Conservation (phyloP, 2,329 filamentous ascomycete genomes). For the Dissoconium aciculare region DNA sequence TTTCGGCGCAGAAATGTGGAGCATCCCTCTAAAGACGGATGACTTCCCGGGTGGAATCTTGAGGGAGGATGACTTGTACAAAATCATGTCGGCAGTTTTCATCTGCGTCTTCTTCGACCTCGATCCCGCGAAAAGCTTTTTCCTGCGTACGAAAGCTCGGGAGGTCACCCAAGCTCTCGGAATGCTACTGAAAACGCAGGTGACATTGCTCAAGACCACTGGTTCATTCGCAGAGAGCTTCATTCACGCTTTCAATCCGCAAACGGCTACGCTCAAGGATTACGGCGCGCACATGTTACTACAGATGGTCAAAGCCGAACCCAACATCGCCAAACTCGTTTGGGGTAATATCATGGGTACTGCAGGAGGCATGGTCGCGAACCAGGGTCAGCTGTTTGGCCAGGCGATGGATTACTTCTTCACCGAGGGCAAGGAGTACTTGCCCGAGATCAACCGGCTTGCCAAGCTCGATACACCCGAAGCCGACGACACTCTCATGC, state of each 20-base stretch:
- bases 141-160: constrained; percentile 35
- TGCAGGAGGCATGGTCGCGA: constrained; percentile 40
- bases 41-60: constrained; percentile 37
- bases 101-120: constrained; percentile 41
- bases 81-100: constrained; percentile 39
- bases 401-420: constrained; percentile 45
- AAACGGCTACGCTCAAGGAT: constrained; percentile 29
- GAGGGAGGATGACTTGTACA: constrained; percentile 39
- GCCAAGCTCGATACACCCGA: constrained; percentile 31
- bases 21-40: constrained; percentile 40
- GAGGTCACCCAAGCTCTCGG: constrained; percentile 36
- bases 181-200: constrained; percentile 35
- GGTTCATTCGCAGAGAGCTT: constrained; percentile 27
- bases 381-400: constrained; percentile 43
- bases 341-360: constrained; percentile 45
- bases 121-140: constrained; percentile 38
- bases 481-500: constrained; percentile 35
- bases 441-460: constrained; percentile 34
- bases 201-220: constrained; percentile 29
- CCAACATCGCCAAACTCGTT: constrained; percentile 34
- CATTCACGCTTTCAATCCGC: constrained; percentile 28
- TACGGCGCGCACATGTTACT: constrained; percentile 44
- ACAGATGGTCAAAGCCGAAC: constrained; percentile 33
- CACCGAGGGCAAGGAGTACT: constrained; percentile 33
- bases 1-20: constrained; percentile 41